A percentile compares a stretch with the other conserved stretches of the same genome.
Conservation (phyloP, 2,329 filamentous ascomycete genomes). For the Nothopassalora personata region DNA sequence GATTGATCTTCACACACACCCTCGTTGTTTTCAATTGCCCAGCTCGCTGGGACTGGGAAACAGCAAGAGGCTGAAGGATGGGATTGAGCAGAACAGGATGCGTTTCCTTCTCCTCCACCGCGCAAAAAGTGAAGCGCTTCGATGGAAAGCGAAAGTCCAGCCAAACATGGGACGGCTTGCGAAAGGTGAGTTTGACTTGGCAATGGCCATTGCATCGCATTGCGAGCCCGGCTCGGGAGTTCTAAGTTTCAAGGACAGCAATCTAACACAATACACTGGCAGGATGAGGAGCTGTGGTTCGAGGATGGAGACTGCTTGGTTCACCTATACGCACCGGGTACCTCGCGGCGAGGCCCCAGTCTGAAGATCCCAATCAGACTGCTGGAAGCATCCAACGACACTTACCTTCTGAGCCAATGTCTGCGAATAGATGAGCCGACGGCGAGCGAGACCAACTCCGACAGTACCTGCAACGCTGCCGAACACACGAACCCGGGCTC, state of each 20-base stretch:
- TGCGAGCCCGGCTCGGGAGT: too few species aligned
- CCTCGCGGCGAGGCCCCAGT: constrained; percentile 60
- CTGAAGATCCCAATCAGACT: constrained; percentile 59
- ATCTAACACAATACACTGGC: background rate
- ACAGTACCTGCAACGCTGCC: constrained; percentile 18
- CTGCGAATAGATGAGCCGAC: constrained; percentile 21
- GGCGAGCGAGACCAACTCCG: constrained; percentile 22
- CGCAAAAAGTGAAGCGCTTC: constrained; percentile 6
- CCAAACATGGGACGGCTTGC: constrained; percentile 16
- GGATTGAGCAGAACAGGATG: background rate
- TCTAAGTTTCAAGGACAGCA: background rate
- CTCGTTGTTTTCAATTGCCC: background rate
- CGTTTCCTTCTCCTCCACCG: background rate
- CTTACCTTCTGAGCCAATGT: constrained; percentile 52
- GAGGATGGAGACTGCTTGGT: constrained; percentile 64
- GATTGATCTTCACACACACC: background rate
- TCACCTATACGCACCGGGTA: constrained; percentile 61
- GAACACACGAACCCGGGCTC: constrained; percentile 3
- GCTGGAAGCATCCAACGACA: constrained; percentile 55
- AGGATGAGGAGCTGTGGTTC: constrained; percentile 71
- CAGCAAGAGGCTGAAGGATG: background rate
- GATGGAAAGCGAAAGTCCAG: constrained; percentile 15
- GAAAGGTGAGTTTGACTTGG: constrained; percentile 10
- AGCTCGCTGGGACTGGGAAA: constrained; percentile 1
- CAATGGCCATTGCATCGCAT: background rate